Evolutionary conservation across 345 rosid genomes (phyloP).

Genomic region (Linum tenue): DNA sequence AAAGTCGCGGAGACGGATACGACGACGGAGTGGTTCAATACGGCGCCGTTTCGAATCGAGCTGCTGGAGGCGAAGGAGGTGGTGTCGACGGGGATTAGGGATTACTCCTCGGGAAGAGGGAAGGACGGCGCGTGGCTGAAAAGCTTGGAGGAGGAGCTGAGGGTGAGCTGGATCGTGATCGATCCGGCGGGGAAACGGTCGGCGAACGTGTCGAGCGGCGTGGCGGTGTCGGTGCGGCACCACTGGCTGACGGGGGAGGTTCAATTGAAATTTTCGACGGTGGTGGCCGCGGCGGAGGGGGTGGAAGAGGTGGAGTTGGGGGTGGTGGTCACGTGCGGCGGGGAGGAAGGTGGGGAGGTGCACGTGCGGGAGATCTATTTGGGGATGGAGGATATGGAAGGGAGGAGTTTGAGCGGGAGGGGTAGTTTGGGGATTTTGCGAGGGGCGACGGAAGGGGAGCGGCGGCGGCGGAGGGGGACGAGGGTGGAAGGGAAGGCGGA

Average conservation of each 20-base stretch:
- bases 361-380: conserved; percentile 63
- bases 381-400: conserved; percentile 71
- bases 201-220: conserved; percentile 46
- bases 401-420: conserved; percentile 53
- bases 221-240: conserved; percentile 47
- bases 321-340: conserved; percentile 35
- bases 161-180: conserved; percentile 55
- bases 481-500: conserved; percentile 25
- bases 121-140: conserved; percentile 33
- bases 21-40: conserved; percentile 39
- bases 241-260: conserved; percentile 68
- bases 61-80: conserved; percentile 45
- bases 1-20: conserved; percentile 40
- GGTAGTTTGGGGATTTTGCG: conserved; percentile 54
- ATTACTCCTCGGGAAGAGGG: not conserved
- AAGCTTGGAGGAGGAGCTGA: conserved; percentile 43
- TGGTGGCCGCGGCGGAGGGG: conserved; percentile 26
- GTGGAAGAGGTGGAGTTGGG: conserved; percentile 26
- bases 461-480: conserved; percentile 22
- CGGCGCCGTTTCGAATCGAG: conserved; percentile 59
- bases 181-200: conserved; percentile 76
- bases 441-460: conserved; percentile 33
- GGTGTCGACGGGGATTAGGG: conserved; percentile 21
- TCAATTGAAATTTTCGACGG: conserved; percentile 37
- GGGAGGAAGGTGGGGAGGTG: conserved; percentile 47